Base-by-base conservation (phyloP, 495 filamentous ascomycete species). In the Penicillium ochrochloron region DNA sequence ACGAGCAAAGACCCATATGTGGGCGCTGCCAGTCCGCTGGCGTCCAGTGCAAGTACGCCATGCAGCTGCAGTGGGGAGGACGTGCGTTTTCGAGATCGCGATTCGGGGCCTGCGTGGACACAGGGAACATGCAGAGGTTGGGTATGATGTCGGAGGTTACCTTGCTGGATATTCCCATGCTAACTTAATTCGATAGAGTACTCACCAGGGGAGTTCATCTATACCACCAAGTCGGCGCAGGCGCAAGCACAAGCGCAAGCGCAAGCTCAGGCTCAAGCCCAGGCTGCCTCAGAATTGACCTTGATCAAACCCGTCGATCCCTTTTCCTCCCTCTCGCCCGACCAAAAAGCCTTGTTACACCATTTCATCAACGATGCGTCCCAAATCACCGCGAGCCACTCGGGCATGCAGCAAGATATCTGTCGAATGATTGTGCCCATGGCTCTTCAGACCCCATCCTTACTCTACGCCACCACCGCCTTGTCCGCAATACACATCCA, bases 291-390 rank as follows among this genome's bases (percentile, higher is more conserved):
- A 63, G 63, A 75, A 50, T 66, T 76, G 51, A 63, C 74, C 21
- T 60, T 81, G 17, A 66, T 69, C 19, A 70, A 72, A 62, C 57
- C 70, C 23, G 71, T 82, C 59, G 78, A 81, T 62, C 80, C 80
- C 2, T 81, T 81, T 60, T 72, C 77, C 14, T 79, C 75, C 44
- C 66, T 82, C 15, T 74, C 75, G 5, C 64, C 71, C 14, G 74
- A 76, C 33, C 77, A 82, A 60, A 80, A 77, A 59, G 70, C 72
- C 9, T 62, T 82, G 8, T 67, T 82, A 29, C 80, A 80, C 54
- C 80, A 82, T 57, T 82, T 81, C 60, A 77, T 81, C 59, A 76
- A 73, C 57, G 78, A 80, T 76, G 80, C 80, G 21, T 82, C 80
- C 8, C 75, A 80, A 53, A 79, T 80, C 29, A 82, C 80, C 0